These are phyloP conservation scores for Letharia lupina DNA, from an alignment of 495 filamentous ascomycete genomes.

Conservation along the genomic window DNA sequence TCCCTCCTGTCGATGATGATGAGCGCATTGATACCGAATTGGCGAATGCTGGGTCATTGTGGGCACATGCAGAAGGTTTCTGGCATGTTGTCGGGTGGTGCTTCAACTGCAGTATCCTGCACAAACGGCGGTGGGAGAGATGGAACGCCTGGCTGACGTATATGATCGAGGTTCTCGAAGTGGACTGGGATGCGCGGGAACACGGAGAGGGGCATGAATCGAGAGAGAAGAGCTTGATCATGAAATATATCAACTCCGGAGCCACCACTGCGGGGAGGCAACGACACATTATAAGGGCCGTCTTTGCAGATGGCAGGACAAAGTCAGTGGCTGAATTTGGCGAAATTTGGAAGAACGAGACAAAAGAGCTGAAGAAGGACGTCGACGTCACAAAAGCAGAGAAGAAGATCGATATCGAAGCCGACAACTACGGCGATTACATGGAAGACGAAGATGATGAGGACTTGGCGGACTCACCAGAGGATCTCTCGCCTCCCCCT, in stretches of 20 bases:
- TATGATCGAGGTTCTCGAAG: constrained; percentile 68
- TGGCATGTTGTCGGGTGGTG: constrained; percentile 90
- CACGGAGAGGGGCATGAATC: constrained; percentile 29
- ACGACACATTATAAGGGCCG: constrained; percentile 50
- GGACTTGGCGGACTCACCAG: constrained; percentile 24
- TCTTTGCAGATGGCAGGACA: constrained; percentile 53
- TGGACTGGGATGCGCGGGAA: constrained; percentile 59
- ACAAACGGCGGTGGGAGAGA: constrained; percentile 64
- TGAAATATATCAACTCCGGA: constrained; percentile 41
- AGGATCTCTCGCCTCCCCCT: constrained; percentile 5
- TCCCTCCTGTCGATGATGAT: constrained; percentile 28
- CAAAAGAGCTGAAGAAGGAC: constrained; percentile 36
- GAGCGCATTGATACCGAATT: constrained; percentile 45
- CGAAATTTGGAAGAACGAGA: constrained; percentile 54
- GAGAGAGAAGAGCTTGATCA: constrained; percentile 44
- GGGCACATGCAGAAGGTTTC: constrained; percentile 68
- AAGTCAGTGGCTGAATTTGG: constrained; percentile 46
- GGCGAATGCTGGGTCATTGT: constrained; percentile 58
- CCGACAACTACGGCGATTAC: constrained; percentile 52
- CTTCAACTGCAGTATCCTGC: constrained; percentile 75
- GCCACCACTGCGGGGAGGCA: constrained; percentile 34
- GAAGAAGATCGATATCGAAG: constrained; percentile 49
- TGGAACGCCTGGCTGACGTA: constrained; percentile 79
- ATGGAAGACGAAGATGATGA: constrained; percentile 37
- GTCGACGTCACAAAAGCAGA: constrained; percentile 34